Evolutionary conservation across 768 basidiomycete genomes (phyloP).

Genomic region (Chalciporus piperatus): DNA sequence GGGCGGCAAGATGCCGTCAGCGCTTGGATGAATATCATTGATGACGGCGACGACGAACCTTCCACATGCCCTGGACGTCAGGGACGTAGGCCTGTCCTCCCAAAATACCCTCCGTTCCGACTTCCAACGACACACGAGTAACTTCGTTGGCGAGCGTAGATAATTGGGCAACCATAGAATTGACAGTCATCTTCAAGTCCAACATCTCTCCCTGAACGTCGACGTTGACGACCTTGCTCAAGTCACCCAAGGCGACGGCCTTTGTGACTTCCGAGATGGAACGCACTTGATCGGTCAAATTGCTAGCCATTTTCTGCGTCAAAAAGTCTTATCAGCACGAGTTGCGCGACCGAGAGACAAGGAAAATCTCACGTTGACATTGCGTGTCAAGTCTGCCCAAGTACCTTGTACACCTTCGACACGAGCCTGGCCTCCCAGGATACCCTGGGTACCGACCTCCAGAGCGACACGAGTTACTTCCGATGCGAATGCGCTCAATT

Average conservation of each 20-base stretch:
- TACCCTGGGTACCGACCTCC: slow-evolving; percentile 89
- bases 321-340: not conserved
- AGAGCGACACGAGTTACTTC: slow-evolving; percentile 82
- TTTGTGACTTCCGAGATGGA: slow-evolving; percentile 87
- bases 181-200: slow-evolving; percentile 77
- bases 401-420: slow-evolving; percentile 92
- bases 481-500: slow-evolving; percentile 79
- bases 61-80: slow-evolving; percentile 95
- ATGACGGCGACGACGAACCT: slow-evolving; percentile 42
- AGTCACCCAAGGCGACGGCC: slow-evolving; percentile 78
- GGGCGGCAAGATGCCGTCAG: slow-evolving; percentile 14
- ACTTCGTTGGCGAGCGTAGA: slow-evolving; percentile 78
- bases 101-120: slow-evolving; percentile 89
- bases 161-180: slow-evolving; percentile 73
- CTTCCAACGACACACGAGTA: slow-evolving; percentile 89
- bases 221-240: slow-evolving; percentile 82
- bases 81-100: slow-evolving; percentile 91
- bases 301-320: slow-evolving; percentile 81
- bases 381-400: slow-evolving; percentile 86
- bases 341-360: not conserved
- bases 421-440: slow-evolving; percentile 85
- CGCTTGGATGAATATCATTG: not conserved
- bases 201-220: slow-evolving; percentile 96
- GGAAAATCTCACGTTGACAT: slow-evolving; percentile 68
- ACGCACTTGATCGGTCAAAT: slow-evolving; percentile 83